Base-by-base conservation (phyloP, 2,329 filamentous ascomycete species). In the Cladosporium oxysporum region DNA sequence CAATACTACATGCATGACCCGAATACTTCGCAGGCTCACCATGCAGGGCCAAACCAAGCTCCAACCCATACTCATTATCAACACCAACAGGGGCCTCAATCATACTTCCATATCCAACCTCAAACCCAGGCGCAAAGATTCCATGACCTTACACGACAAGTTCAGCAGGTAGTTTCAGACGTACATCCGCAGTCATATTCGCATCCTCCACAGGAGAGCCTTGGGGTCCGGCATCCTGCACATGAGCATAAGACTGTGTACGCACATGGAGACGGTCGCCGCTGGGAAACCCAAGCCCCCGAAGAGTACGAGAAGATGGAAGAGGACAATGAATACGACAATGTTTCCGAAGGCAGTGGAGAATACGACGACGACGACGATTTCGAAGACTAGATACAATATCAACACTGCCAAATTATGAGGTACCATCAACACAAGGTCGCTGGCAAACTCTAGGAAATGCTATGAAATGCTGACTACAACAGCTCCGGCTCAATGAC, bases 401-500 rank as follows among this genome's bases (percentile, higher is more conserved):
- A 37, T 5, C 35, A 16, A 37, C 3, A 37, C 16, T 26, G 23
- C 23, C 23, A 2, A 26, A 26, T 26, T 3, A 26, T 26, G 23
- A 26, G 23, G 23, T 26, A 3, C 23, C 35, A 41, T n/a, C 37
- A 14, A 7, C 16, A 16, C 16, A 41, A 41, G 37, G 14, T n/a
- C 16, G 7, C 33, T 2, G 14, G 6, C 16, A 41, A n/a, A 41
- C 7, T 18, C 16, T 41, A 16, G 37, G 12, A 35, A 41, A 1
- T 5, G 37, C 37, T 8, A n/a, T 18, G 1, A n/a, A 21, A 21
- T 10, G 29, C 23, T 29, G n/a, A n/a, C 53, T 60, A 74, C 47
- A 78, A 68, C 29, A 78, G 64, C 52, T 76, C 73, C 7, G 74
- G 75, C 71, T 80, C 78, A 5, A 77, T 67, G 35, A 79, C 77